phyloP scores from a whole-genome alignment of 2,329 filamentous ascomycete species.

The Zelopaecilomyces penicillatus region DNA sequence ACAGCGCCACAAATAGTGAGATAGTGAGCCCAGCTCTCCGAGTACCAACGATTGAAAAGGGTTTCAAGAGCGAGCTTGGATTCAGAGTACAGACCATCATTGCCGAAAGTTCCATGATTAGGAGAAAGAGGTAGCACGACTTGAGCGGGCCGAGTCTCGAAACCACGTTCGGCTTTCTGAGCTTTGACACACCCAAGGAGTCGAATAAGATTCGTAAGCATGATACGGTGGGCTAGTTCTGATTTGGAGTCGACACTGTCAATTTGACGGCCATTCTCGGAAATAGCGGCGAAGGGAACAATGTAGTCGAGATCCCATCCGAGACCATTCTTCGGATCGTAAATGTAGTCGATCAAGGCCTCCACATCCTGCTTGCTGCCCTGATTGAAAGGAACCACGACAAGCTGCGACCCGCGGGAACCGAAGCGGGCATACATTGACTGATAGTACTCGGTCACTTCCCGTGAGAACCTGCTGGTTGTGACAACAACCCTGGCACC shows the following conservation, averaged over 20 bases:
- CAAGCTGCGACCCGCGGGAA: slow-evolving; percentile 87
- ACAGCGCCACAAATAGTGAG: slow-evolving; percentile 97
- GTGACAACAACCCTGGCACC: slow-evolving; percentile 96
- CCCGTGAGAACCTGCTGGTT: slow-evolving; percentile 89
- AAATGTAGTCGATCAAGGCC: slow-evolving; percentile 90
- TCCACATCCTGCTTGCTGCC: slow-evolving; percentile 98
- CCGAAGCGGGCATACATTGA: slow-evolving; percentile 95
- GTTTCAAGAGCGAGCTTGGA: slow-evolving; percentile 96
- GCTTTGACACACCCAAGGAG: slow-evolving; percentile 84
- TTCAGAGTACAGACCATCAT: slow-evolving; percentile 95
- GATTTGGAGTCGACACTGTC: slow-evolving; percentile 96
- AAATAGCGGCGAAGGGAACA: slow-evolving; percentile 93
- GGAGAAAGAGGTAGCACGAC: slow-evolving; percentile 93
- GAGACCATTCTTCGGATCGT: slow-evolving; percentile 89
- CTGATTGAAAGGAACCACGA: slow-evolving; percentile 98
- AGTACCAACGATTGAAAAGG: slow-evolving; percentile 96
- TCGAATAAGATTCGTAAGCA: slow-evolving; percentile 93
- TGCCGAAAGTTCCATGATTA: slow-evolving; percentile 97
- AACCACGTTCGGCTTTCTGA: slow-evolving; percentile 79
- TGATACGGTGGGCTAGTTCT: slow-evolving; percentile 95
- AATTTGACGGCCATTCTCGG: slow-evolving; percentile 95
- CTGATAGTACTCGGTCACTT: slow-evolving; percentile 99
- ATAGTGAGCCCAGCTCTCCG: slow-evolving; percentile 94
- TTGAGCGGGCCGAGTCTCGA: slow-evolving; percentile 92
- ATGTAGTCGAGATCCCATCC: slow-evolving; percentile 98